Evolutionary conservation across 805 yeast genomes (phyloP).

Genomic region (Nakazawaea pomicola): DNA sequence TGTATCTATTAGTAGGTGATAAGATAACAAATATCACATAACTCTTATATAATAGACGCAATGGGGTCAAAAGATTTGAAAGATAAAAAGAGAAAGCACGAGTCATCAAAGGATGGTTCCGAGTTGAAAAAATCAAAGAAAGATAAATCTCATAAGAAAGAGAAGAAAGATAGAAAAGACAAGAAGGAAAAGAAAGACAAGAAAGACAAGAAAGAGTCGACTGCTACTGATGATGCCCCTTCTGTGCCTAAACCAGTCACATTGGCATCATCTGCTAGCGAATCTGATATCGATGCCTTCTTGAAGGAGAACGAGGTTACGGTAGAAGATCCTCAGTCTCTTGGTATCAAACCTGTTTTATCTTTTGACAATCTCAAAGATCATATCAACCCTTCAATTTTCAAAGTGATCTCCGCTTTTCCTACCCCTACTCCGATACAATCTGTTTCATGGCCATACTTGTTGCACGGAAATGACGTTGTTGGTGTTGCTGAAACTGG

Average conservation of each 20-base stretch:
- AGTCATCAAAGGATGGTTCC: conserved; percentile 12
- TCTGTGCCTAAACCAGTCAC: conserved; percentile 23
- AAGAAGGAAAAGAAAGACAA: conserved; percentile 36
- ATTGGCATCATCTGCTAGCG: no score
- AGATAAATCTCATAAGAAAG: conserved; percentile 22
- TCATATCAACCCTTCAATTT: conserved; percentile 47
- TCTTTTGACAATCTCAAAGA: conserved; percentile 56
- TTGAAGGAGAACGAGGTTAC: conserved; percentile 69
- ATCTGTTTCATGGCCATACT: conserved; percentile 90
- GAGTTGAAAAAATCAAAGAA: conserved; percentile 23
- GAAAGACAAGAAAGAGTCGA: conserved; percentile 31
- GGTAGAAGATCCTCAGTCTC: conserved; percentile 59
- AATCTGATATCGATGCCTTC: conserved; percentile 62
- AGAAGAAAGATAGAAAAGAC: conserved; percentile 27
- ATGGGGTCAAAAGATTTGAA: conserved; percentile 19
- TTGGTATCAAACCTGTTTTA: conserved; percentile 62
- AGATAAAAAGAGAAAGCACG: conserved; percentile 25
- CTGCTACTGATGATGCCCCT: no score
- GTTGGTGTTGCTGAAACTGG: conserved; percentile 99
- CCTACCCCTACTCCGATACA: conserved; percentile 95
- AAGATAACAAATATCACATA: background rate
- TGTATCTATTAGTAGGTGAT: background rate
- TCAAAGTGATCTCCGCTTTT: conserved; percentile 60
- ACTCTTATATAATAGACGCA: conserved; percentile 6
- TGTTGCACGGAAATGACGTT: conserved; percentile 74